Evolutionary conservation across 805 yeast genomes (phyloP), one percentile per base, ranked within the genome.

Genomic region (Metschnikowia drakensbergensis): DNA sequence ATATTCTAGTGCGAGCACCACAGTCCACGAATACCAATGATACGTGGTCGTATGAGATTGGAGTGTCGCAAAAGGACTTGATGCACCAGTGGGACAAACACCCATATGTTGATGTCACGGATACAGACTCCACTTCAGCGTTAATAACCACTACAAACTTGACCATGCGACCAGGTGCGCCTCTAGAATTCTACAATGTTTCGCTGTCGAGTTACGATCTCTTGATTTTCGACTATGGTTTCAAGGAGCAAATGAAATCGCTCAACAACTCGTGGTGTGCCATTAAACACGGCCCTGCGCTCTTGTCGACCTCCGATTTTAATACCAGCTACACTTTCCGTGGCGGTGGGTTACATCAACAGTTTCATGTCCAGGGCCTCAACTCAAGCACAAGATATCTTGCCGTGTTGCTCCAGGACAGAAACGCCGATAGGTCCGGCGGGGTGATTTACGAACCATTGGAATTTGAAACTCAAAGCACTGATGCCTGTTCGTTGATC

Each of bases 211-310:
- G 56, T 34, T 75, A 68, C 52, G 66, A 66, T 9, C 50, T 84
- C 10, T 78, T 74, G 57, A 58, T 86, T 2, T 84, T 78, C 54
- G 67, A 78, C 1, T 59, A 69, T 40, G 71, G 67, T 3, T 66
- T 71, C 33, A 55, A 60, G 6, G 58, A 67, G 46, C 60, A 68
- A 47, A 70, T 77, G 44, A 52, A 53, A 1, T 64, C 63, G 2
- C 59, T 85, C 43, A 72, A 75, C 42, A 67, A 68, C 51, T 83
- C 92, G 42, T 80, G 87, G 77, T 86, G 94, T 65, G 96, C 96
- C 0, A 67, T 88, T 6, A 65, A 75, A 42, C 74, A 73, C 43
- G 86, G 83, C 3, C 81, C 79, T 13, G 70, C 67, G 5, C 58
- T 71, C 23, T 36, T 63, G 22, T 45, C 56, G 2, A 48, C 62